Percentiles rank a stretch among this genome's conserved stretches.
Evolutionary conservation across 2,329 filamentous ascomycete species (phyloP).

Genomic region (Aspergillus flavus): DNA sequence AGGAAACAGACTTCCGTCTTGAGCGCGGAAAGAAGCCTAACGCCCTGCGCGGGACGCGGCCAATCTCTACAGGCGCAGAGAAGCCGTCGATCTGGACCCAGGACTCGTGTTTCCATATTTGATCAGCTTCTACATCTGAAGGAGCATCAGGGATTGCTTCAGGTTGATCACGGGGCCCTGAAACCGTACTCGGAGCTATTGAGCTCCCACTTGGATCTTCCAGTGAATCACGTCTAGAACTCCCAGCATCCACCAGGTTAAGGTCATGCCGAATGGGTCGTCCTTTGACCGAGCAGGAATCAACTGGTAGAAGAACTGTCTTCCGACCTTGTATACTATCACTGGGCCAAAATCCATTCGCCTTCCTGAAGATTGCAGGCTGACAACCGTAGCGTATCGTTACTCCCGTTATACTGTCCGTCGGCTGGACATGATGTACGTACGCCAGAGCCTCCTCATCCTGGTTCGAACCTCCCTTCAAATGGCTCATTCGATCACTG

Average conservation of each 20-base stretch:
- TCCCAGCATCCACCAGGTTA: slow-evolving; percentile 30
- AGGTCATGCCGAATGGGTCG: slow-evolving; percentile 49
- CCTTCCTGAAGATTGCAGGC: slow-evolving; percentile 77
- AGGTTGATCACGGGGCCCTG: slow-evolving; percentile 10
- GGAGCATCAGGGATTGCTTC: slow-evolving; percentile 17
- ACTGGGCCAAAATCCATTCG: slow-evolving; percentile 92
- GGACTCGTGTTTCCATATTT: slow-evolving; percentile 80
- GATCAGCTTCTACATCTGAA: slow-evolving; percentile 58
- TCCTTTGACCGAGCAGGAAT: slow-evolving; percentile 83
- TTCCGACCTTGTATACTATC: slow-evolving; percentile 86
- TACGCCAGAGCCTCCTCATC: slow-evolving; percentile 83
- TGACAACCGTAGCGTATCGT: slow-evolving; percentile 88
- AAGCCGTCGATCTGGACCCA: slow-evolving; percentile 82
- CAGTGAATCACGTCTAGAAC: slow-evolving; percentile 17
- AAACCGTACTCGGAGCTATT: slow-evolving; percentile 28
- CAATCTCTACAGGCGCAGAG: slow-evolving; percentile 77
- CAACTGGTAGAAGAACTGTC: slow-evolving; percentile 80
- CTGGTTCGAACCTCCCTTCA: slow-evolving; percentile 49
- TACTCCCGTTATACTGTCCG: slow-evolving; percentile 88
- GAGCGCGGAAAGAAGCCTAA: slow-evolving; percentile 92
- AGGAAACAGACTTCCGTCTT: slow-evolving; percentile 74
- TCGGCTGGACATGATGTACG: slow-evolving; percentile 78
- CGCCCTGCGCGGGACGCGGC: slow-evolving; percentile 74
- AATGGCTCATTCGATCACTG: slow-evolving; percentile 34
- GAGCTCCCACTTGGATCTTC: slow-evolving; percentile 40